phyloP scores from a whole-genome alignment of 371 early-diverging fungal species.

The Mortierella sp. region DNA sequence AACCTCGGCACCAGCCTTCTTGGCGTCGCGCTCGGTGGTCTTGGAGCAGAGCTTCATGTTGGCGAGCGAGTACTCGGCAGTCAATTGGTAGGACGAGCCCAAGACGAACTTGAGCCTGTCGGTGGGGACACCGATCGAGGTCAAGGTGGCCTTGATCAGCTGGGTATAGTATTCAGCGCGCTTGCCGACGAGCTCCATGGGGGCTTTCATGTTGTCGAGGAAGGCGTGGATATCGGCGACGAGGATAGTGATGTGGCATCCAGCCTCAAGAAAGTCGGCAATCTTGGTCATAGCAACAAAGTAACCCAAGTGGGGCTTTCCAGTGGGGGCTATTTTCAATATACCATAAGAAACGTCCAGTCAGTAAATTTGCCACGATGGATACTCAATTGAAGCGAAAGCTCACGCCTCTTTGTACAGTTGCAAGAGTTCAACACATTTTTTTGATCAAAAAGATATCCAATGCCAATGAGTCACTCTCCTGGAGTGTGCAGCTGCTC shows the following conservation, averaged over 20 bases:
- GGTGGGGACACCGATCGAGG: constrained; percentile 91
- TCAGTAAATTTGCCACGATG: background rate
- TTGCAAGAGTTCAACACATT: background rate
- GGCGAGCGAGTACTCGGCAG: constrained; percentile 94
- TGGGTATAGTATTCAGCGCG: constrained; percentile 97
- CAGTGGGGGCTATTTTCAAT: constrained; percentile 87
- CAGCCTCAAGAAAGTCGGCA: constrained; percentile 97
- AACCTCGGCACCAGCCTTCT: constrained; percentile 99
- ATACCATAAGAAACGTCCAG: background rate
- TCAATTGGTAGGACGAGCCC: constrained; percentile 94
- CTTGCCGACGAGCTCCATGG: constrained; percentile 91
- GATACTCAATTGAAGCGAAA: background rate
- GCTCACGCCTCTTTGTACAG: background rate
- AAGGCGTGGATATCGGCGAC: constrained; percentile 99
- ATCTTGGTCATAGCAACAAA: constrained; percentile 99
- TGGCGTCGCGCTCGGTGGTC: constrained; percentile 97
- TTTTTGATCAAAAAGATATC: background rate
- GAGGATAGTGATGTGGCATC: constrained; percentile 95
- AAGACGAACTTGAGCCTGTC: constrained; percentile 95
- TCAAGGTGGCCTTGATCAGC: constrained; percentile 93
- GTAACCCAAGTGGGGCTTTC: constrained; percentile 99
- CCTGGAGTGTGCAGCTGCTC: background rate
- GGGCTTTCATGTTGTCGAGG: constrained; percentile 99
- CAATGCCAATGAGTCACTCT: background rate
- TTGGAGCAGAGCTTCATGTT: constrained; percentile 92